Evolutionary conservation across 306 rosid species (phyloP), one percentile per base, ranked within the genome.

Genomic region (Nissolia schottii): DNA sequence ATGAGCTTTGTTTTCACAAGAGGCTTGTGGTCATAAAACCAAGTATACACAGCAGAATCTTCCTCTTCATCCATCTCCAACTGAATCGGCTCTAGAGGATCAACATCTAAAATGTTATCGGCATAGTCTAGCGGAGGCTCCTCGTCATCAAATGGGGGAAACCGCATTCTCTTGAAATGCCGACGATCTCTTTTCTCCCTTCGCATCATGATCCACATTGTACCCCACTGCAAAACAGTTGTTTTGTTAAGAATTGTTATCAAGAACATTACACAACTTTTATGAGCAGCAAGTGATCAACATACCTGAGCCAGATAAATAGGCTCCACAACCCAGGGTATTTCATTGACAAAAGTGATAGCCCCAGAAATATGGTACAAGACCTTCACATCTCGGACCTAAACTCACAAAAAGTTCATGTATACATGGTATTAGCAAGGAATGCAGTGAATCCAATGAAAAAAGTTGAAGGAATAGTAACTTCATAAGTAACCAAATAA

Each of bases 181-280:
- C 99, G 88, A 31, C 97, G 96, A 60, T 95, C 99, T 84, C 99
- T 91, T 86, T 94, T 95, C 86, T 95, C 99, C 80, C 99, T 95
- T 84, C 99, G 82, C 99, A 95, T 95, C 99, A 95, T 95, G 62
- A 95, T 95, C 99, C 99, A 95, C 99, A 95, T 95, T 0, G 93
- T 75, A 79, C 99, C 99, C 99, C 99, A 95, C 99, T 95, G 84
- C 65, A 69, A 29, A 66, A 57, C 22, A 71, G 6, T 28, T 12
- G 41, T 11, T 48, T 14, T 37, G 59, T 67, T 12, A 77, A 25
- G 38, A 53, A 73, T 43, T 4, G 67, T 64, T 8, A 55, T 45
- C 59, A 40, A 6, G 13, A 63, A n/a, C 27, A 63, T 18, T 28
- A n/a, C 34, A 40, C 9, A 24, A 54, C 15, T 29, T 56, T 57